Percentiles rank a stretch among this genome's conserved stretches.
Conservation (phyloP, 1,284 basidiomycete species). For the Tylopilus orsonianus region DNA sequence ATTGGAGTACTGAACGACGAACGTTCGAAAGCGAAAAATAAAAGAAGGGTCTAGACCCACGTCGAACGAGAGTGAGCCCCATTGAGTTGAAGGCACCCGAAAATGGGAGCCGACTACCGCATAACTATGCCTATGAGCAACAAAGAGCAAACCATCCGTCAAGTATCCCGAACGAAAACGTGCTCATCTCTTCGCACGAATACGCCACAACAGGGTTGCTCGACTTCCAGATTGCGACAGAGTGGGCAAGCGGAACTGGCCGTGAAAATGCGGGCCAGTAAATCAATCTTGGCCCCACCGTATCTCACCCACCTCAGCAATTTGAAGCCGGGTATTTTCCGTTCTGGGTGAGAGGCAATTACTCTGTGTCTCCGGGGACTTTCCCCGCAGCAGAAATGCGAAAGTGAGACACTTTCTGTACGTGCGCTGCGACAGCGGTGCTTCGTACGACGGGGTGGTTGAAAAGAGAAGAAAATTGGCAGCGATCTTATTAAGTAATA, state of each 20-base stretch:
- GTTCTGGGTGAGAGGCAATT: constrained; percentile 46
- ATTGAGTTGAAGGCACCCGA: constrained; percentile 67
- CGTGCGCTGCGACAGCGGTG: constrained; percentile 82
- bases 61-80: constrained; percentile 84
- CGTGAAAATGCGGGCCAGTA: constrained; percentile 31
- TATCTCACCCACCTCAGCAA: constrained; percentile 47
- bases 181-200: constrained; percentile 77
- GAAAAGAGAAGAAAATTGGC: background rate
- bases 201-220: constrained; percentile 39
- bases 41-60: constrained; percentile 50
- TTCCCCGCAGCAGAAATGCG: constrained; percentile 74
- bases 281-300: constrained; percentile 48
- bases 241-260: constrained; percentile 47
- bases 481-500: constrained; percentile 1
- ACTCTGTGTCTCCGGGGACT: constrained; percentile 87
- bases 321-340: constrained; percentile 77
- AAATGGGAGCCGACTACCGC: constrained; percentile 59
- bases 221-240: constrained; percentile 47
- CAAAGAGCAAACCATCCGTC: constrained; percentile 43
- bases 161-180: constrained; percentile 43
- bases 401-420: constrained; percentile 54
- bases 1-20: constrained; percentile 41
- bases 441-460: constrained; percentile 59
- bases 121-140: constrained; percentile 89
- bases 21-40: constrained; percentile 41